Base-by-base conservation (phyloP, 352 stramenopile species). In the Pythium monospermum region DNA sequence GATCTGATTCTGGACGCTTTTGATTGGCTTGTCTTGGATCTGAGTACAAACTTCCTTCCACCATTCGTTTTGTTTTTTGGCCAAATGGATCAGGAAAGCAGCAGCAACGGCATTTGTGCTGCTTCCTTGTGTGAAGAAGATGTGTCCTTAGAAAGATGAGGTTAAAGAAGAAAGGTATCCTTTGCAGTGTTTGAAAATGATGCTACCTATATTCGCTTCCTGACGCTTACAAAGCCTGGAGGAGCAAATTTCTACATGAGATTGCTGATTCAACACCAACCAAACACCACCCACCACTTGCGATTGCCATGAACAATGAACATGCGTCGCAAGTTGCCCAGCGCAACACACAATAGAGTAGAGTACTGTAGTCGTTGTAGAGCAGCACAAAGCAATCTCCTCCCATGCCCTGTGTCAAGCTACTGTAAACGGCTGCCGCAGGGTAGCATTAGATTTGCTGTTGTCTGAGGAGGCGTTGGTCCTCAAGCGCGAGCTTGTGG, bases 211-310 rank as follows among this genome's bases (percentile, higher is more conserved):
- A 46, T 51, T 51, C 60, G 64, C 64, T 73, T 53, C 64, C 64
- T 73, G 64, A 73, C 61, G 32, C 44, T 47, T 45, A 19, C 52
- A 27, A 54, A 57, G 37, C 40, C 32, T 73, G 64, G 64, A 73
- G 64, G 64, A 73, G 64, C 60, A 72, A 69, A 67, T 62, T 73
- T 73, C 64, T 73, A 73, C 64, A 73, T 73, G 64, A 73, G 64
- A 73, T 73, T 73, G 63, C 64, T 68, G 64, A 73, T 73, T 69
- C 52, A 53, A 62, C 49, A 57, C 35, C 40, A 36, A 22, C 21
- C 23, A 33, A 32, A n/a, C n/a, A n/a, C n/a, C n/a, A n/a, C n/a
- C n/a, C n/a, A n/a, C n/a, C n/a, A n/a, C n/a, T n/a, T n/a, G n/a
- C n/a, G n/a, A n/a, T n/a, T n/a, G n/a, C n/a, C n/a, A n/a, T n/a